Conservation (phyloP, 768 basidiomycete genomes). For the Glaciozyma antarctica region DNA sequence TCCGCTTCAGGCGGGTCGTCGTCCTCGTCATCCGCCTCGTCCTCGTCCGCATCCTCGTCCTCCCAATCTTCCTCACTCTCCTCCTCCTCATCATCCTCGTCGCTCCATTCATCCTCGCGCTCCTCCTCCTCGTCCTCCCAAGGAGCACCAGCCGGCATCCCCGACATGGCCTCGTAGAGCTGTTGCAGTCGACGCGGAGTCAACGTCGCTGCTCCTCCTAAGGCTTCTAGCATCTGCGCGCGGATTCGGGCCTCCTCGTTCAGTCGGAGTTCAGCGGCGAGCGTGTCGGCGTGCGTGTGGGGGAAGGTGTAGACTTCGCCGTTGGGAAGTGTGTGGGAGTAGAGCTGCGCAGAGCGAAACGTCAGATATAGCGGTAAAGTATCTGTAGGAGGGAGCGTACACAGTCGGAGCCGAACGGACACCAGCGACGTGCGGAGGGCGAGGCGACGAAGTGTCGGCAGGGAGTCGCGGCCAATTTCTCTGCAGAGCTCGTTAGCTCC, state of each 20-base stretch:
- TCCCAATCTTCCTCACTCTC: not conserved
- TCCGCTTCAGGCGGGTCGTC: not conserved
- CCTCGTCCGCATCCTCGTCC: no score
- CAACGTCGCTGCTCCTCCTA: not conserved
- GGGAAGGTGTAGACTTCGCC: not conserved
- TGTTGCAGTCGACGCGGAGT: not conserved
- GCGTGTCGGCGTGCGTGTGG: not conserved
- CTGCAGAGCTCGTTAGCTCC: not conserved
- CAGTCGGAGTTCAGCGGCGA: not conserved
- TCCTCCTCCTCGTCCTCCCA: not conserved
- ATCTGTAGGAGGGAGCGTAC: not conserved
- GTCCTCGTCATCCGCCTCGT: not conserved
- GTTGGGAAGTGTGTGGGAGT: not conserved
- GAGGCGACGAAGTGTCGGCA: not conserved
- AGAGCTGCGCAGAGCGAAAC: not conserved
- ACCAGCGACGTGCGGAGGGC: not conserved
- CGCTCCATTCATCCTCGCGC: not conserved
- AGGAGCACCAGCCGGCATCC: not conserved
- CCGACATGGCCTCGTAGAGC: not conserved
- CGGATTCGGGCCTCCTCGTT: not conserved
- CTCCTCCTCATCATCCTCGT: slow-evolving; percentile 1
- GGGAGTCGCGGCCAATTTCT: not conserved
- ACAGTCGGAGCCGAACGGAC: slow-evolving; percentile 3
- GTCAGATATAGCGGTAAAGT: no score
- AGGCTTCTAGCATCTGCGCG: not conserved